Conservation (phyloP, 768 basidiomycete species). For the Lentinula edodes region DNA sequence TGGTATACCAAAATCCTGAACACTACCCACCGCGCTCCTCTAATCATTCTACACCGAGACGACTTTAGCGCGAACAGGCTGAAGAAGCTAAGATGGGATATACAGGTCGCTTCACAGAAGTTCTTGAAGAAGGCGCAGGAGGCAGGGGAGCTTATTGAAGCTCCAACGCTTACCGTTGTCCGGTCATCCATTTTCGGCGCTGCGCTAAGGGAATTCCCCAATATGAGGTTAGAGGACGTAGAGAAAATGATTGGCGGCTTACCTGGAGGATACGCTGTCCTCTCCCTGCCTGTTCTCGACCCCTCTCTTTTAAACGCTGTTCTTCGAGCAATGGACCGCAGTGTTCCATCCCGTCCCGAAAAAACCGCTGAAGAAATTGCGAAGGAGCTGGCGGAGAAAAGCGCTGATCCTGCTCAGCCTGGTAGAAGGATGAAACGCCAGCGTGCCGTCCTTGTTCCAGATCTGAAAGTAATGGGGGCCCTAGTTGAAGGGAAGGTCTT, state of each 20-base stretch:
- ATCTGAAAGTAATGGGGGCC: conserved; percentile 71
- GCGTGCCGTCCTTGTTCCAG: conserved; percentile 51
- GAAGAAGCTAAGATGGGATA: conserved; percentile 62
- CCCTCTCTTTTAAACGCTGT: conserved; percentile 69
- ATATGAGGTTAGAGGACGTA: conserved; percentile 42
- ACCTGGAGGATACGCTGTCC: conserved; percentile 57
- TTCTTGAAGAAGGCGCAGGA: conserved; percentile 26
- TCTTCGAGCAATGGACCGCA: conserved; percentile 60
- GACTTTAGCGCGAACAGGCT: conserved; percentile 69
- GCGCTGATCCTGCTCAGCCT: conserved; percentile 62
- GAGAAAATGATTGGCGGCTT: conserved; percentile 51
- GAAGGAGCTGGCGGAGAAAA: conserved; percentile 45
- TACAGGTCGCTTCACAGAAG: conserved; percentile 50
- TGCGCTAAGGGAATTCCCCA: conserved; percentile 56
- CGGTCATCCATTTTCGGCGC: conserved; percentile 79
- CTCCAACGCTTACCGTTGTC: conserved; percentile 61
- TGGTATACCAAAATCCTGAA: conserved; percentile 73
- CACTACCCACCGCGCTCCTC: conserved; percentile 43
- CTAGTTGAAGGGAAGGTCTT: conserved; percentile 75
- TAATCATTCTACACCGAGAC: conserved; percentile 75
- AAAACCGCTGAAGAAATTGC: conserved; percentile 48
- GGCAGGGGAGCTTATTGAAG: conserved; percentile 19
- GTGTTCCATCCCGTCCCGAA: conserved; percentile 53
- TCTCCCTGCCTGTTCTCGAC: conserved; percentile 60
- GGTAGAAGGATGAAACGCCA: conserved; percentile 63